Base-by-base conservation (phyloP, 2,329 filamentous ascomycete genomes). In the Apiospora kogelbergensis region DNA sequence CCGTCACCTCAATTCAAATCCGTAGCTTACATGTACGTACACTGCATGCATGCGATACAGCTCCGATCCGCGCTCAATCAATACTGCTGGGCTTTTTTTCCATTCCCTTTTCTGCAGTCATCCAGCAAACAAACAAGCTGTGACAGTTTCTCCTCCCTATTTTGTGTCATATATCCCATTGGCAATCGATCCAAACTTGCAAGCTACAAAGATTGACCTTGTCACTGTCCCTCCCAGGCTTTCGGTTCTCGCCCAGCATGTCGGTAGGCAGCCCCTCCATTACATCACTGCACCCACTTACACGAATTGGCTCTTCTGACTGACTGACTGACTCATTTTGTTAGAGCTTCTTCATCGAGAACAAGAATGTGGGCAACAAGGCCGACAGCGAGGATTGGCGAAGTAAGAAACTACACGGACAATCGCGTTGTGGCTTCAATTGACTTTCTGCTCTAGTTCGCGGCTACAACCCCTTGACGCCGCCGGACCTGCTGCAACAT, bases 401-500 rank as follows among this genome's bases (percentile, higher is more conserved):
- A 84, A 93, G 93, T 95, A 86, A 73, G 89, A 72, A 9, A 37
- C n/a, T 20, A n/a, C 53, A 60, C 37, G 7, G 17, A 67, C 26
- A 30, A 67, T 24, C 24, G 20, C 65, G 30, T 26, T 71, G 69
- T 70, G 77, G 67, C 76, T 77, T 74, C 60, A 72, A 69, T 41
- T 30, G 9, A 9, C 33, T 46, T 65, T 44, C 15, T 60, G 20
- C 3, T 37, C 44, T 72, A 93, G 91, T 94, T 81, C 91, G 92
- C 72, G 95, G 95, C 75, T 95, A 97, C 87, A 97, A 97, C 80
- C 95, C 93, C 76, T 86, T 99, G 74, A 98, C 94, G 17, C 91
- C 96, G 7, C 96, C 96, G 71, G 93, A 97, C 78, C 90, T 99
- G 72, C 93, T 99, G 70, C 95, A 98, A 81, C 92, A 95, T 86